phyloP scores from a whole-genome alignment of 2,329 filamentous ascomycete genomes.

The Chaetothyriales sp. region DNA sequence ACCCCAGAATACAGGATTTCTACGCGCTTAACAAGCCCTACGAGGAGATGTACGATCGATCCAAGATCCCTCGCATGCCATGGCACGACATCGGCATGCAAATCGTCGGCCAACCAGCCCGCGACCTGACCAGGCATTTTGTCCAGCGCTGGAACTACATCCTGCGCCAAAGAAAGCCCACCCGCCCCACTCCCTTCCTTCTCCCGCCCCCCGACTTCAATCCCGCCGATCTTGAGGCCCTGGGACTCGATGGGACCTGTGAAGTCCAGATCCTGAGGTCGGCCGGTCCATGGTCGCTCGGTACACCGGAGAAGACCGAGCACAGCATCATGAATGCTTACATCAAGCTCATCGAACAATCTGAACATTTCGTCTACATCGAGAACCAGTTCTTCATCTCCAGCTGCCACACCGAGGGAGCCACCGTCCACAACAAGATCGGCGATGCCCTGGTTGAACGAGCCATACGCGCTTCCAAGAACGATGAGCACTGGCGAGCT shows the following conservation, averaged over 20 bases:
- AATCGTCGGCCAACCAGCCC: conserved; percentile 85
- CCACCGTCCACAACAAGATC: conserved; percentile 81
- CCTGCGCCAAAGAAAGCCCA: conserved; percentile 80
- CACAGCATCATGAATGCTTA: conserved; percentile 95
- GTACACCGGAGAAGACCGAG: conserved; percentile 68
- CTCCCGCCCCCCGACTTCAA: conserved; percentile 88
- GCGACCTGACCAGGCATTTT: conserved; percentile 89
- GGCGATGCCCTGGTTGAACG: conserved; percentile 89
- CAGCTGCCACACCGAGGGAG: conserved; percentile 75
- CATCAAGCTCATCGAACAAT: conserved; percentile 84
- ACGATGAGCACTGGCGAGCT: conserved; percentile 79
- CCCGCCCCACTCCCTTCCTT: conserved; percentile 81
- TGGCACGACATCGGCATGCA: conserved; percentile 99
- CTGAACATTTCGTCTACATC: conserved; percentile 95
- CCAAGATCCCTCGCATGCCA: conserved; percentile 80
- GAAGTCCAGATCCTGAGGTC: conserved; percentile 93
- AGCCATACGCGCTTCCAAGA: conserved; percentile 68
- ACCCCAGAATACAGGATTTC: conserved; percentile 89
- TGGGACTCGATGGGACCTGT: conserved; percentile 85
- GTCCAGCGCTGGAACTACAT: conserved; percentile 98
- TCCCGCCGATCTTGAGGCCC: conserved; percentile 66
- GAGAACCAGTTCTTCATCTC: conserved; percentile 99
- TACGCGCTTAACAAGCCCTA: conserved; percentile 87
- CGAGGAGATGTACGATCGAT: conserved; percentile 96
- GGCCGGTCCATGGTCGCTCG: conserved; percentile 80